Percentiles rank a stretch among this genome's conserved stretches.
Conservation (phyloP, 805 yeast species). For the Lachancea thermotolerans region DNA sequence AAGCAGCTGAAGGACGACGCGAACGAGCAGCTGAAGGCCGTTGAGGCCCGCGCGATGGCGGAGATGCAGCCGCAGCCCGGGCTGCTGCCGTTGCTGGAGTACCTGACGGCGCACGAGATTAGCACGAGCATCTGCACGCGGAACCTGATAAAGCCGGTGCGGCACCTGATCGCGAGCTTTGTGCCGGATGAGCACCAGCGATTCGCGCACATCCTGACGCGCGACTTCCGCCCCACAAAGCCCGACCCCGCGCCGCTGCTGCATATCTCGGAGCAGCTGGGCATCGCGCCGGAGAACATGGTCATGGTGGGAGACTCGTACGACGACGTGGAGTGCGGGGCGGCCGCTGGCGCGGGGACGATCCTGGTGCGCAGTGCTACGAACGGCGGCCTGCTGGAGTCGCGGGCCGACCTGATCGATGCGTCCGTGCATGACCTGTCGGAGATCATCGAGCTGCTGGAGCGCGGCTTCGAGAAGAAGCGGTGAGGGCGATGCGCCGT, state of each 20-base stretch:
- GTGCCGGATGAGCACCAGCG: conserved; percentile 33
- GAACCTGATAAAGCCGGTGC: conserved; percentile 48
- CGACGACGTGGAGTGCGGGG: conserved; percentile 63
- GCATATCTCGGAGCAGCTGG: conserved; percentile 48
- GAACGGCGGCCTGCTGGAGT: conserved; percentile 39
- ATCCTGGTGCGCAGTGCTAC: conserved; percentile 46
- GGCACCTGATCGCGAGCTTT: conserved; percentile 41
- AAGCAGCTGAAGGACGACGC: conserved; percentile 38
- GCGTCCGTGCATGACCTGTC: conserved; percentile 13
- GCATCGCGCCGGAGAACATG: conserved; percentile 38
- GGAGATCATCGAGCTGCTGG: conserved; percentile 27
- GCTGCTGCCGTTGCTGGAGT: conserved; percentile 36
- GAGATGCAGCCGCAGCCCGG: conserved; percentile 49
- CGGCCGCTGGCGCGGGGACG: conserved; percentile 55
- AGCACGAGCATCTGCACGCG: conserved; percentile 58
- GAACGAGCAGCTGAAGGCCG: conserved; percentile 38
- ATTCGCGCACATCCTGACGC: conserved; percentile 51
- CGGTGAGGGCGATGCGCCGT: not conserved
- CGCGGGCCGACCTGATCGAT: conserved; percentile 27
- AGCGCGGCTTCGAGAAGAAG: conserved; percentile 3
- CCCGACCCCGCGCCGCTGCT: conserved; percentile 60
- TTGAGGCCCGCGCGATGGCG: conserved; percentile 59
- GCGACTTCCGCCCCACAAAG: conserved; percentile 62
- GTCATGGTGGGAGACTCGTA: conserved; percentile 70
- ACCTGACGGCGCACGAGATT: conserved; percentile 27